Conservation (phyloP, 1,284 basidiomycete species). For the Ustilago tritici region DNA sequence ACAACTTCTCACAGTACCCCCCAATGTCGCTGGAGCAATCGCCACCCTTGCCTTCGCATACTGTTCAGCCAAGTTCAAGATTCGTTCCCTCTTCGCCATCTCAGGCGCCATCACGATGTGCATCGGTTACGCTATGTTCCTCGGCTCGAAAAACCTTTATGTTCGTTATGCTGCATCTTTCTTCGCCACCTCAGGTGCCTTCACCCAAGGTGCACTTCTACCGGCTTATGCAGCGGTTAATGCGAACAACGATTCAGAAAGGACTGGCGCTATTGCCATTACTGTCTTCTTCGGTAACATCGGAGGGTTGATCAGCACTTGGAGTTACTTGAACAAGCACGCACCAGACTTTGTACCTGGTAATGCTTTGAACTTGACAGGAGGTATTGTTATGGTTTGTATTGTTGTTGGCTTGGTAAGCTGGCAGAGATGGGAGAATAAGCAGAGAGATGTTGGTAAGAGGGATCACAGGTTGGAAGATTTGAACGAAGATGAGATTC, state of each 20-base stretch:
- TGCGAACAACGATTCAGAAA: constrained; percentile 61
- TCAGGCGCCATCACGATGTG: constrained; percentile 63
- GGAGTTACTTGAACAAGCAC: constrained; percentile 56
- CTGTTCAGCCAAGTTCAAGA: constrained; percentile 65
- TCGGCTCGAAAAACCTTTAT: constrained; percentile 49
- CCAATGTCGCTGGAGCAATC: constrained; percentile 66
- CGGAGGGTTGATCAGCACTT: constrained; percentile 65
- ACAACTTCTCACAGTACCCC: constrained; percentile 70
- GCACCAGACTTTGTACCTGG: constrained; percentile 52
- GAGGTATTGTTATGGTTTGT: constrained; percentile 29
- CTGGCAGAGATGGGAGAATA: constrained; percentile 51
- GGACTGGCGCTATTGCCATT: constrained; percentile 61
- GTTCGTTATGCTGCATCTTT: constrained; percentile 65
- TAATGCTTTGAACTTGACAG: constrained; percentile 48
- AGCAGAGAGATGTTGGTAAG: constrained; percentile 28
- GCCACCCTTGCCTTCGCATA: constrained; percentile 60
- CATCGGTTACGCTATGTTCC: constrained; percentile 65
- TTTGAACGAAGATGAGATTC: constrained; percentile 31
- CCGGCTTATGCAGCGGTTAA: constrained; percentile 60
- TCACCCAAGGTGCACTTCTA: constrained; percentile 62
- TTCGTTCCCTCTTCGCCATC: constrained; percentile 62
- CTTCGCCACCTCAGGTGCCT: constrained; percentile 65
- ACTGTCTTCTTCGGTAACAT: constrained; percentile 66
- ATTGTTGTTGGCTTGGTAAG: constrained; percentile 17
- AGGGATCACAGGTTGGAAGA: constrained; percentile 30